phyloP scores from a whole-genome alignment of 169 alveolate genomes.

The Pseudocohnilembus persalinus region DNA sequence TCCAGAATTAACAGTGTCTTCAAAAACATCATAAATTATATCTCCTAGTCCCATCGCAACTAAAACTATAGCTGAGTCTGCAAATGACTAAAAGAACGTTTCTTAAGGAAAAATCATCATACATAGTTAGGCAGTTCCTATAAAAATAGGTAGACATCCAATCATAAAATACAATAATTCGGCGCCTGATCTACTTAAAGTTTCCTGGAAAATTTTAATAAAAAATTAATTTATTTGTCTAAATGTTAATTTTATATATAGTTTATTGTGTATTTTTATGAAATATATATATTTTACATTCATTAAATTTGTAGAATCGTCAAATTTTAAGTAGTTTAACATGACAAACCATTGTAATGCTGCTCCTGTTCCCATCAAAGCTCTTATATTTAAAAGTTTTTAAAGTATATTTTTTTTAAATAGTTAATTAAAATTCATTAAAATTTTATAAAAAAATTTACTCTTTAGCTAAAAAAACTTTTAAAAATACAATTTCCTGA shows the following conservation, averaged over 20 bases:
- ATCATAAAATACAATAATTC: not conserved
- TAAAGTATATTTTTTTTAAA: constrained; percentile 4
- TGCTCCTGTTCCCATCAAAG: constrained; percentile 42
- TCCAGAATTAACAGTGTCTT: constrained; percentile 20
- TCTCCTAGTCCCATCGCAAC: constrained; percentile 40
- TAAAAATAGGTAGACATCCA: constrained; percentile 40
- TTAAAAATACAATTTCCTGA: not conserved
- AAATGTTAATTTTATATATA: constrained; percentile 16
- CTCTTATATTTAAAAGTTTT: constrained; percentile 5
- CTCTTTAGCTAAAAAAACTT: not conserved
- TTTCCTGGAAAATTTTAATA: not conserved
- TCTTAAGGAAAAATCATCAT: constrained; percentile 36
- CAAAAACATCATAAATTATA: constrained; percentile 33
- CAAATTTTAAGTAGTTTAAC: constrained; percentile 30
- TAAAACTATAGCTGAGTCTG: constrained; percentile 14
- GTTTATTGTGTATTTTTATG: no score
- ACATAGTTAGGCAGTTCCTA: constrained; percentile 35
- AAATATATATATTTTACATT: not conserved
- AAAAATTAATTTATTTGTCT: constrained; percentile 24
- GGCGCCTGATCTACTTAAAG: not conserved
- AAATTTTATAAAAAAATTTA: not conserved
- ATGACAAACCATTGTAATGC: constrained; percentile 32
- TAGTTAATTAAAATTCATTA: constrained; percentile 9
- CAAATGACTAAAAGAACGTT: constrained; percentile 5
- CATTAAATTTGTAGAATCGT: constrained; percentile 29